A percentile compares a stretch with the other conserved stretches of the same genome.
Evolutionary conservation across 495 filamentous ascomycete genomes (phyloP).

Genomic region (Lindgomyces ingoldianus): DNA sequence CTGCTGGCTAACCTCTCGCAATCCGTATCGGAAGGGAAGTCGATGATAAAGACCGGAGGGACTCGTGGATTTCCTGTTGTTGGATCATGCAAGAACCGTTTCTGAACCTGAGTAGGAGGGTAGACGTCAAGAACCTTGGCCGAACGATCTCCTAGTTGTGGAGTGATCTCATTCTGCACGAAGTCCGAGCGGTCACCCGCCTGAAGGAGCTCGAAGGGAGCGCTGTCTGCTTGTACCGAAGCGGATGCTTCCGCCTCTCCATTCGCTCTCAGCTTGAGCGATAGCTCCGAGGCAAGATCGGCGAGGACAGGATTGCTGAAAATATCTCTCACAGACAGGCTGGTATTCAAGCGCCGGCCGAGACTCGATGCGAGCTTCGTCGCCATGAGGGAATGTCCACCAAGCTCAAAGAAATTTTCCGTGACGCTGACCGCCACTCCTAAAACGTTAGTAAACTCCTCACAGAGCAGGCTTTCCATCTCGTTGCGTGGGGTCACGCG

Average conservation of each 20-base stretch:
- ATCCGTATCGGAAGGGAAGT: neutral
- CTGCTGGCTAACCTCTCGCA: neutral
- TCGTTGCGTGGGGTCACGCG: neutral
- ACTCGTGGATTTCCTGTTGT: constrained; percentile 3
- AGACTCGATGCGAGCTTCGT: neutral
- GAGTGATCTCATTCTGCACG: neutral
- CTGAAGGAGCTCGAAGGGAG: neutral
- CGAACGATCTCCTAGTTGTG: neutral
- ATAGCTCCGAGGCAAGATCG: neutral
- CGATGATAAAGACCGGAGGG: constrained; percentile 4
- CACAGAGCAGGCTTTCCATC: neutral
- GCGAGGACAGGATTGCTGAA: neutral
- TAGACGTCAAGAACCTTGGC: neutral
- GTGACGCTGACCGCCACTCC: neutral
- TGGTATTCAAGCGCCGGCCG: neutral
- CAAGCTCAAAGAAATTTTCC: neutral
- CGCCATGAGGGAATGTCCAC: neutral
- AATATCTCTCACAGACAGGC: neutral
- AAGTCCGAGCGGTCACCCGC: neutral
- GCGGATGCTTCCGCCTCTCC: neutral
- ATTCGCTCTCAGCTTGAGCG: neutral
- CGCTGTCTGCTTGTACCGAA: neutral
- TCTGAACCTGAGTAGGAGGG: neutral
- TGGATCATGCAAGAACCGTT: neutral
- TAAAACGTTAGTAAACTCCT: neutral